phyloP scores from a whole-genome alignment of 169 alveolate genomes.

The Eimeria mitis region DNA sequence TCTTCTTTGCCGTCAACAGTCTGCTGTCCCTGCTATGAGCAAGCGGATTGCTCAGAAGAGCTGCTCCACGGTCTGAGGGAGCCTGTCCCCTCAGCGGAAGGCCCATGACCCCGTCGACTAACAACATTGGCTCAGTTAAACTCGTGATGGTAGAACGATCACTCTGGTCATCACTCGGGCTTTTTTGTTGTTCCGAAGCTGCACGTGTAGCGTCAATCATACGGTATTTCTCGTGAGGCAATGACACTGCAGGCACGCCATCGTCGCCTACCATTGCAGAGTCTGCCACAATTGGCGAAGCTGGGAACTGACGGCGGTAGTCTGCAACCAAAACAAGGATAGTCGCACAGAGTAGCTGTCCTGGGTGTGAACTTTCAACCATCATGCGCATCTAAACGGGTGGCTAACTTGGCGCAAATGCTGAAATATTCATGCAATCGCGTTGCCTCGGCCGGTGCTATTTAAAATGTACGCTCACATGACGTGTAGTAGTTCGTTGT shows the following conservation, averaged over 20 bases:
- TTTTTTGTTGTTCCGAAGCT: not conserved
- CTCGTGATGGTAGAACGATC: slow-evolving; percentile 33
- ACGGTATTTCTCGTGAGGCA: slow-evolving; percentile 48
- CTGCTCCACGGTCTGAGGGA: slow-evolving; percentile 44
- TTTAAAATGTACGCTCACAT: not conserved
- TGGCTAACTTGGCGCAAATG: not conserved
- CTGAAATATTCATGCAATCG: not conserved
- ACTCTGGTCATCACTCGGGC: not conserved
- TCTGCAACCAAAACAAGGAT: not conserved
- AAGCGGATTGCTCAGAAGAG: slow-evolving; percentile 64
- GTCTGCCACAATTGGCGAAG: slow-evolving; percentile 64
- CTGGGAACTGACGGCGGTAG: slow-evolving; percentile 72
- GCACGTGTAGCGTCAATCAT: not conserved
- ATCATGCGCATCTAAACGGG: not conserved
- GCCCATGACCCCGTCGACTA: slow-evolving; percentile 57
- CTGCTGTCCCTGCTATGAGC: slow-evolving; percentile 41
- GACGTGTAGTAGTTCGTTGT: slow-evolving; percentile 58
- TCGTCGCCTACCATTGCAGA: slow-evolving; percentile 58
- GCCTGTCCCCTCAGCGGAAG: slow-evolving; percentile 69
- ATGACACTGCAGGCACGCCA: slow-evolving; percentile 57
- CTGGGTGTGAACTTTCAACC: not conserved
- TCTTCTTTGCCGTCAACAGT: slow-evolving; percentile 40
- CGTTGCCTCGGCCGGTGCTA: not conserved
- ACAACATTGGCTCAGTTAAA: slow-evolving; percentile 54
- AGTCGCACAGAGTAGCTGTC: not conserved